phyloP scores from a whole-genome alignment of 2,329 filamentous ascomycete species.

The Clarireedia sp. region DNA sequence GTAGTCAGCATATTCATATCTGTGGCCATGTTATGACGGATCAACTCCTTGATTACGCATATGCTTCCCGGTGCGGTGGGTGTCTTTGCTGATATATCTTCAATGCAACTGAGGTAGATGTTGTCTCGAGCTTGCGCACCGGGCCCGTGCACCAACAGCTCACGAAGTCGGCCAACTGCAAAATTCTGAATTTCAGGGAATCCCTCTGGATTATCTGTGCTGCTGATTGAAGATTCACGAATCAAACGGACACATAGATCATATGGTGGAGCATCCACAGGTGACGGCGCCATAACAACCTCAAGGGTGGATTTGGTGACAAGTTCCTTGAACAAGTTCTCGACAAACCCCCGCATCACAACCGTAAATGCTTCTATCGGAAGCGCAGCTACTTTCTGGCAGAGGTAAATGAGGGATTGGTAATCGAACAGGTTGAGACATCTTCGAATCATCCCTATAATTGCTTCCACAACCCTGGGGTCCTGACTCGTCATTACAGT shows the following conservation, averaged over 20 bases:
- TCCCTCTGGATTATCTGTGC: conserved; percentile 45
- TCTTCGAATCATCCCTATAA: conserved; percentile 55
- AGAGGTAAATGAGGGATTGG: conserved; percentile 53
- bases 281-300: conserved; percentile 8
- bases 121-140: conserved; percentile 47
- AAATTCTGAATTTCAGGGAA: conserved; percentile 56
- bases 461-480: conserved; percentile 72
- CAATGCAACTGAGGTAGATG: conserved; percentile 59
- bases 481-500: conserved; percentile 77
- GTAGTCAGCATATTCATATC: conserved; percentile 51
- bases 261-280: conserved; percentile 40
- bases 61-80: conserved; percentile 64
- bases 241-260: conserved; percentile 59
- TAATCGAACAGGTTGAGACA: conserved; percentile 43
- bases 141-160: conserved; percentile 50
- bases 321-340: conserved; percentile 41
- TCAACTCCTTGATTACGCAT: conserved; percentile 49
- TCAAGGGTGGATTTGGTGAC: conserved; percentile 28
- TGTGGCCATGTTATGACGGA: conserved; percentile 37
- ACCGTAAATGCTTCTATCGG: conserved; percentile 55
- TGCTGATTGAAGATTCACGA: conserved; percentile 58
- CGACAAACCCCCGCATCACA: conserved; percentile 54
- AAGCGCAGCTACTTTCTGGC: conserved; percentile 59
- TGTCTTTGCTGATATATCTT: conserved; percentile 58
- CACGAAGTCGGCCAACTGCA: conserved; percentile 52